Percentiles rank a stretch among this genome's conserved stretches.
phyloP scores from a whole-genome alignment of 805 yeast species.

The Saccharomycopsis fibuligera region DNA sequence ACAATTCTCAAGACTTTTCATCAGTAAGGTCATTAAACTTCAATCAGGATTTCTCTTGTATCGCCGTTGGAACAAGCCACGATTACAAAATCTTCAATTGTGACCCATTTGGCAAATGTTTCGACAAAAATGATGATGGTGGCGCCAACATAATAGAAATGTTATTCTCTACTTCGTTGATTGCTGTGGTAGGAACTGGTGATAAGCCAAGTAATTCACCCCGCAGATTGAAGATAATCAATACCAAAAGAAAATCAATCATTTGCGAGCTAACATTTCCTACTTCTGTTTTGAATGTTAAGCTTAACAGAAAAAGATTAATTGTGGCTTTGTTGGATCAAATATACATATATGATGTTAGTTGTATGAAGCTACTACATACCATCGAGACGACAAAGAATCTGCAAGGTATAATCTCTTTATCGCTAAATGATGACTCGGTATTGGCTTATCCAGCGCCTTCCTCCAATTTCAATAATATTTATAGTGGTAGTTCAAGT shows the following conservation, averaged over 20 bases:
- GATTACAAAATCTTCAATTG: conserved; percentile 78
- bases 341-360: conserved; percentile 81
- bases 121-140: conserved; percentile 38
- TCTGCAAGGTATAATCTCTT: conserved; percentile 28
- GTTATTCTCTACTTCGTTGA: conserved; percentile 82
- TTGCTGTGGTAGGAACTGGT: conserved; percentile 78
- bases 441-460: conserved; percentile 52
- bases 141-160: conserved; percentile 68
- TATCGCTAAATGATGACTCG: conserved; percentile 40
- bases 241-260: conserved; percentile 60
- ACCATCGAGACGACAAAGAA: conserved; percentile 56
- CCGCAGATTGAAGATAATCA: conserved; percentile 56
- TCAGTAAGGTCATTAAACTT: conserved; percentile 43
- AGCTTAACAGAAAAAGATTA: conserved; percentile 75
- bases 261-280: conserved; percentile 91
- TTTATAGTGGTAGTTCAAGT: not conserved
- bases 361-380: conserved; percentile 78
- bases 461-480: not conserved
- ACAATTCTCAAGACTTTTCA: not conserved
- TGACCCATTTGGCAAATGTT: conserved; percentile 77
- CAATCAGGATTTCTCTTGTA: conserved; percentile 86
- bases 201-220: conserved; percentile 55
- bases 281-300: conserved; percentile 61
- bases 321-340: conserved; percentile 75
- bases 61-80: conserved; percentile 62